Base-by-base conservation (phyloP, 768 basidiomycete genomes). In the Trametes cubensis region DNA sequence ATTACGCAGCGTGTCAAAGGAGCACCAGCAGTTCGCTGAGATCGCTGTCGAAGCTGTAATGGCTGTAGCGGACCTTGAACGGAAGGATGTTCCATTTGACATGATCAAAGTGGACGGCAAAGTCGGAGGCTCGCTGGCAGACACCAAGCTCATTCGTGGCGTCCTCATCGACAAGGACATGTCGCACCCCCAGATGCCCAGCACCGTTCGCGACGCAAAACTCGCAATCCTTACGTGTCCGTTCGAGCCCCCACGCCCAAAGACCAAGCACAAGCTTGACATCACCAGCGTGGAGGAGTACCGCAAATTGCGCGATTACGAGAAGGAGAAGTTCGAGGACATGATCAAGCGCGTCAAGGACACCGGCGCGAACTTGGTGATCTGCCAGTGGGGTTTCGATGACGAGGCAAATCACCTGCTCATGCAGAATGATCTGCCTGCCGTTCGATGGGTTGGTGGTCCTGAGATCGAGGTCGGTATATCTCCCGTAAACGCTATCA, bases 301-400 rank as follows among this genome's bases (percentile, higher is more conserved):
- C 82, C 93, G 92, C 74, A 95, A 94, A 72, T 82, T 99, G 65
- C 84, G 93, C 62, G 89, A 87, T 60, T 99, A 99, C 70, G 97
- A 99, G 79, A 91, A 91, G 78, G 88, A 92, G 73, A 99, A 97
- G 78, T 99, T 99, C 70, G 81, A 84, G 65, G 90, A 94, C 72
- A 99, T 99, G 97, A 98, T 99, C 76, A 89, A 90, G 76, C 80
- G 86, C 74, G 95, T 98, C 60, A 96, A 98, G 75, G 89, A 96
- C 69, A 91, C 95, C 17, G 97, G 97, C 40, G 96, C 97, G 15
- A 99, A 99, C 76, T 77, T 99, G 62, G 97, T 99, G 66, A 98
- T 99, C 69, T 99, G 97, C 76, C 97, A 99, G 73, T 99, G 97
- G 97, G 97, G 97, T 62, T 99, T 99, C 72, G 97, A 99, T 72